Evolutionary conservation across 192 early-diverging fungal genomes (phyloP), one percentile per base, ranked within the genome.

Genomic region (Gonapodya prolifera): DNA sequence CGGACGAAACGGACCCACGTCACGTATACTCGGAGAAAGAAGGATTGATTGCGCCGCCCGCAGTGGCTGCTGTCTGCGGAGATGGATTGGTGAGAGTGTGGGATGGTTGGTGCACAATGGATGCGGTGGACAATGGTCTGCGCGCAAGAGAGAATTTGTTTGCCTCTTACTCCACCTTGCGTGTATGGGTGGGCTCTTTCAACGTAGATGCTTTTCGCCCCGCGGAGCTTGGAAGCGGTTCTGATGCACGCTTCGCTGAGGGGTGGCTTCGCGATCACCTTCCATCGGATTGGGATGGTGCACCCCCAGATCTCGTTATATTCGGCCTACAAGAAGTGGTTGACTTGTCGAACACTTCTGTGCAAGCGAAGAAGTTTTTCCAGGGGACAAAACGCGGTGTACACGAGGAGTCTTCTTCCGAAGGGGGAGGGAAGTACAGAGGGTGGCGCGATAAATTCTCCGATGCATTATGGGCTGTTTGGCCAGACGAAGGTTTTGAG

Each of bases 291-390:
- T 61, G 45, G 45, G 45, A 23, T 8, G 45, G 45, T 16, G 8
- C 8, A 8, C 45, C 84, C 28, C 93, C 94, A 2, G 90, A 93
- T 79, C 88, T 96, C 33, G 90, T 94, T 79, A 89, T 90, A 30
- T 84, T 95, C 73, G 91, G 91, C 16, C 92, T 95, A 79, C 94
- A 96, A 81, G 94, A 96, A 81, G 87, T 95, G 69, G 88, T 96
- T 17, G 92, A 95, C 81, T 79, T 96, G 34, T 92, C 95, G 78
- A 73, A 73, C 28, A 73, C 85, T 16, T 86, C 87, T 30, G 90
- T 87, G 75, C 86, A 89, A 34, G 81, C 81, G 32, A 88, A 89
- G 23, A 84, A 78, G 28, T 73, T 73, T 29, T 30, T 73, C 31
- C 18, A 73, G 71, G 71, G 71, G 8, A 73, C 71, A 2, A 18